Conservation (phyloP, 768 basidiomycete species). For the Russula vinacea region DNA sequence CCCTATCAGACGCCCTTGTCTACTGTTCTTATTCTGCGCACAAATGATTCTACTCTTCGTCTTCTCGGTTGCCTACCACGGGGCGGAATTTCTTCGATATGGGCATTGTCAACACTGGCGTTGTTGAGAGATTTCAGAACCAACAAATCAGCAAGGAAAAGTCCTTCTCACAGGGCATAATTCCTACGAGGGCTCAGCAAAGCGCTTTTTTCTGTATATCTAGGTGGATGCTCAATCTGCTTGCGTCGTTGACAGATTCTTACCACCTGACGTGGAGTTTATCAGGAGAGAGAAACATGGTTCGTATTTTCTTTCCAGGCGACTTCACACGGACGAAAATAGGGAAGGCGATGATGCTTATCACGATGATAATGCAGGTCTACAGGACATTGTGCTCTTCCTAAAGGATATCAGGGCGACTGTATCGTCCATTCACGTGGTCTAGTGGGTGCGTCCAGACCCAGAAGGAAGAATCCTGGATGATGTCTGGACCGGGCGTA, state of each 20-base stretch:
- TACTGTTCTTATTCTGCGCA: neutral
- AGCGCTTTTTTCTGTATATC: neutral
- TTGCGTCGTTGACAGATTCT: neutral
- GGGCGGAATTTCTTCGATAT: neutral
- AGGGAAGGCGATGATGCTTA: neutral
- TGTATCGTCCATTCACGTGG: neutral
- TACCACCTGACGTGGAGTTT: neutral
- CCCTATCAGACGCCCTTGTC: slow-evolving; percentile 13
- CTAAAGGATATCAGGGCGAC: neutral
- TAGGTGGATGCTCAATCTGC: neutral
- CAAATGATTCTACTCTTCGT: neutral
- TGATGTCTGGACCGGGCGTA: neutral
- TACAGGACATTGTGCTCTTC: neutral
- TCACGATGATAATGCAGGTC: neutral
- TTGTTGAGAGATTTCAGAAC: neutral
- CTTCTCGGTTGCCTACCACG: neutral
- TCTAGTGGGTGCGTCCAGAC: neutral
- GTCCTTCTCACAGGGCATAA: neutral
- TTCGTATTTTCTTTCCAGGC: neutral
- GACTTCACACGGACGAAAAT: neutral
- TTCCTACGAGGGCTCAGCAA: neutral
- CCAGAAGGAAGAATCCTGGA: neutral
- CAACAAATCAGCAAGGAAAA: neutral
- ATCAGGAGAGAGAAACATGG: neutral
- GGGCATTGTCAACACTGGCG: neutral